Base-by-base conservation (phyloP, 2,329 filamentous ascomycete genomes). In the Fusarium ambrosium region DNA sequence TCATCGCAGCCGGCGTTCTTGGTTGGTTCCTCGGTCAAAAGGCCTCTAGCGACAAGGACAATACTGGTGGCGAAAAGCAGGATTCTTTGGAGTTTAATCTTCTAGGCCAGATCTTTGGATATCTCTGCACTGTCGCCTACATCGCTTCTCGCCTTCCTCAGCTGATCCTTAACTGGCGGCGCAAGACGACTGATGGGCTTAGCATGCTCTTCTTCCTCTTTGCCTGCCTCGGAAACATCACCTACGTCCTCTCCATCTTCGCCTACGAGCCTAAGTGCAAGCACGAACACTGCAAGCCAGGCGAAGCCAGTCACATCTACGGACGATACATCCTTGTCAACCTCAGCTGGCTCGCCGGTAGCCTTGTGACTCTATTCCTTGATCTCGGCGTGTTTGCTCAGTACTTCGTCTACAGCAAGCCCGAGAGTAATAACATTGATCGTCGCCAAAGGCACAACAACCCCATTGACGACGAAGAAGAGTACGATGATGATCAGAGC, bases 161-260 rank as follows among this genome's bases (percentile, higher is more conserved):
- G 85, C 88, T 99, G 2, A 87, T 98, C 9, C 90, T 98, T 63
- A 99, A 98, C 83, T 97, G 94, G 86, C 91, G 94, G 22, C 92
- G 97, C 72, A 97, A 97, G 85, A 95, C 93, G 51, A 98, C 95
- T 1, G 95, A 98, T 66, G 97, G 97, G 4, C 92, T 99, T 22
- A 96, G 94, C 74, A 92, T 98, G 85, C 89, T 98, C 13, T 99
- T 98, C 85, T 98, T 98, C 86, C 87, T 98, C 24, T 98, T 99
- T 81, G 97, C 97, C 6, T 98, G 96, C 81, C 90, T 98, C 7
- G 97, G 97, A 3, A 99, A 99, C 82, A 83, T 98, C 74, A 98
- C 95, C 0, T 98, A 97, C 79, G 95, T 98, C 20, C 86, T 98
- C 41, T 95, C 93, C 41, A 98, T 99, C 77, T 89, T 98, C 73